Percentiles rank a stretch among this genome's conserved stretches.
Evolutionary conservation across 768 basidiomycete species (phyloP).

Genomic region (Trametopsis cervina): DNA sequence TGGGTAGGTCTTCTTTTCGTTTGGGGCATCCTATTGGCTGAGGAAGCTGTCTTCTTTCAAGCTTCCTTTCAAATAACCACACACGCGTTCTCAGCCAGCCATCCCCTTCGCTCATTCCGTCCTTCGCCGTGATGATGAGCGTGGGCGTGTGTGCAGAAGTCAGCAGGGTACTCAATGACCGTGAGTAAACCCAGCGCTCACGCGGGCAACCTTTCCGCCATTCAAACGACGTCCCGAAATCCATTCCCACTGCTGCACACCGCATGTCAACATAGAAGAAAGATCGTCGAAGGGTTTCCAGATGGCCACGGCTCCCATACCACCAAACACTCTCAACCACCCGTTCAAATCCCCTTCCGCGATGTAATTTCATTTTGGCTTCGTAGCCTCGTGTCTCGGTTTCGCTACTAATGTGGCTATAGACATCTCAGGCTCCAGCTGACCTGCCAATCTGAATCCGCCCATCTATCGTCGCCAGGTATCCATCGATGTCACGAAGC

Average conservation of each 20-base stretch:
- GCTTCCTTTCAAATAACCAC: neutral
- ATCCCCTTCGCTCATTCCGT: neutral
- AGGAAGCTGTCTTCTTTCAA: neutral
- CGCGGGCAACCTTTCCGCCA: neutral
- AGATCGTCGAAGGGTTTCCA: neutral
- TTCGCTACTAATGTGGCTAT: neutral
- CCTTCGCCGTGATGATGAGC: neutral
- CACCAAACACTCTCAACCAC: neutral
- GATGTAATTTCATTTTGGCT: neutral
- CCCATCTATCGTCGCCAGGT: no score
- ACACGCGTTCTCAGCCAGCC: neutral
- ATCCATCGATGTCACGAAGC: neutral
- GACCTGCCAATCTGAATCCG: no score
- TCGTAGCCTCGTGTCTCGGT: neutral
- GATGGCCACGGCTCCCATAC: neutral
- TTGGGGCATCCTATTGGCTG: neutral
- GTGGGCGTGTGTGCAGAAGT: neutral
- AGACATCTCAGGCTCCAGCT: no score
- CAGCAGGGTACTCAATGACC: neutral
- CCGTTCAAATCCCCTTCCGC: no score
- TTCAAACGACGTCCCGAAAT: neutral
- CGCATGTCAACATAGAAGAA: neutral
- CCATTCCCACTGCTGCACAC: neutral
- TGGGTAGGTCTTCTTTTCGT: neutral
- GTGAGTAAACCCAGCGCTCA: neutral